Percentiles rank a stretch among this genome's conserved stretches.
These are phyloP conservation scores for Penicillium sp. DNA, from an alignment of 2,329 filamentous ascomycete species.

Conservation along the genomic window DNA sequence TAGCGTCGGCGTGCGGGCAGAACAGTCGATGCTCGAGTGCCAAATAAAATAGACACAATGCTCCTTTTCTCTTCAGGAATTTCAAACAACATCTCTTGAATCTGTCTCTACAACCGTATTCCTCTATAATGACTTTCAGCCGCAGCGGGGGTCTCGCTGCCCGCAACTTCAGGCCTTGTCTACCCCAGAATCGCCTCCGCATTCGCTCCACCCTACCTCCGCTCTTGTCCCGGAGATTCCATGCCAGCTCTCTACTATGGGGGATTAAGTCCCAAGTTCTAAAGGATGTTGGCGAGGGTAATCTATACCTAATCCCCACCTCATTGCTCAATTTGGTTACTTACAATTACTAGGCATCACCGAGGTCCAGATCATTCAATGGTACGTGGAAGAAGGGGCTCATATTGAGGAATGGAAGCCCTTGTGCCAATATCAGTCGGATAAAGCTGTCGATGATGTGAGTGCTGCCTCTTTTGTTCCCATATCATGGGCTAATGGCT, in stretches of 20 bases:
- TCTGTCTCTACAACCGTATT: neutral
- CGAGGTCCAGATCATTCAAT: slow-evolving; percentile 98
- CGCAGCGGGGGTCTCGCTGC: slow-evolving; percentile 31
- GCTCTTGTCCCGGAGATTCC: slow-evolving; percentile 34
- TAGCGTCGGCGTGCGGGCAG: slow-evolving; percentile 21
- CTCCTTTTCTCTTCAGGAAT: slow-evolving; percentile 5
- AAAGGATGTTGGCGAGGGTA: slow-evolving; percentile 46
- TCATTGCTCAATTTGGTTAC: slow-evolving; percentile 7
- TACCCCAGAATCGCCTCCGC: slow-evolving; percentile 29
- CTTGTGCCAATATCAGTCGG: slow-evolving; percentile 95
- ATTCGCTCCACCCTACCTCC: slow-evolving; percentile 22
- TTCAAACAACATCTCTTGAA: neutral
- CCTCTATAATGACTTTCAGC: slow-evolving; percentile 30
- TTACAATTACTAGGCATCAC: slow-evolving; percentile 70
- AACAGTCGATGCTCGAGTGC: slow-evolving; percentile 2
- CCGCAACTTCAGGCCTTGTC: slow-evolving; percentile 26
- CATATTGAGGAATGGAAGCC: slow-evolving; percentile 97
- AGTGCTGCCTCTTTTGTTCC: slow-evolving; percentile 13
- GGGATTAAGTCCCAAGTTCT: slow-evolving; percentile 40
- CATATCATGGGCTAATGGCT: neutral
- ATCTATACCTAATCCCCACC: neutral
- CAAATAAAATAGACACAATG: slow-evolving; percentile 18
- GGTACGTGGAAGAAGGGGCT: slow-evolving; percentile 96
- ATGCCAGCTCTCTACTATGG: slow-evolving; percentile 33
- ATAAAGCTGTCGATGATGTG: slow-evolving; percentile 74